These are phyloP conservation scores for Chaetomidium leptoderma DNA, from an alignment of 495 filamentous ascomycete genomes.

Conservation along the genomic window DNA sequence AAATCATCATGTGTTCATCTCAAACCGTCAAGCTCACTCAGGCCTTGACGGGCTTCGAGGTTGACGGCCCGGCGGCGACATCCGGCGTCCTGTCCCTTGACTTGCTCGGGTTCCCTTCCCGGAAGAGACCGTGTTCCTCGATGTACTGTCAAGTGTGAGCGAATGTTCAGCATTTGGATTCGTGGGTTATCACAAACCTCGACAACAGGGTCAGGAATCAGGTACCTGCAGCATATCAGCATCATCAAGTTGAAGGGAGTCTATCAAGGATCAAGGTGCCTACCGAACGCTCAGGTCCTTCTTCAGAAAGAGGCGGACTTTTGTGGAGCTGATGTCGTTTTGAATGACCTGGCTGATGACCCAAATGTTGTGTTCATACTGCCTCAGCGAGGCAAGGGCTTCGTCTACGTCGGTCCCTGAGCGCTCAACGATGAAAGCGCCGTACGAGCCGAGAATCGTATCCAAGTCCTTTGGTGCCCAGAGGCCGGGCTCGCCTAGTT, in stretches of 20 bases:
- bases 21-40: not conserved
- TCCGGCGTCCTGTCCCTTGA: constrained; percentile 24
- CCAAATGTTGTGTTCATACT: constrained; percentile 68
- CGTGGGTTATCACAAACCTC: constrained; percentile 22
- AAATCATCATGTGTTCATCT: not conserved
- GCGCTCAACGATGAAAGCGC: constrained; percentile 85
- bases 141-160: constrained; percentile 64
- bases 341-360: constrained; percentile 85
- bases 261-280: too few species aligned
- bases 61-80: constrained; percentile 3
- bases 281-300: constrained; percentile 82
- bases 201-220: constrained; percentile 29
- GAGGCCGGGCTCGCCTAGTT: constrained; percentile 51
- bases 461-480: constrained; percentile 82
- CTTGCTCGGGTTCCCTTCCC: constrained; percentile 46
- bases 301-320: constrained; percentile 77
- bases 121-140: constrained; percentile 66
- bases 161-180: not conserved
- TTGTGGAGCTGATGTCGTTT: constrained; percentile 86
- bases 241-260: too few species aligned
- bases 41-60: constrained; percentile 9
- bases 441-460: constrained; percentile 81
- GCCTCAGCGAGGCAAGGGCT: constrained; percentile 67
- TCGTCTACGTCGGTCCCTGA: constrained; percentile 86
- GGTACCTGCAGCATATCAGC: too few species aligned